These are phyloP conservation scores for Lathyrus sativus DNA, from an alignment of 306 rosid genomes.

Conservation along the genomic window DNA sequence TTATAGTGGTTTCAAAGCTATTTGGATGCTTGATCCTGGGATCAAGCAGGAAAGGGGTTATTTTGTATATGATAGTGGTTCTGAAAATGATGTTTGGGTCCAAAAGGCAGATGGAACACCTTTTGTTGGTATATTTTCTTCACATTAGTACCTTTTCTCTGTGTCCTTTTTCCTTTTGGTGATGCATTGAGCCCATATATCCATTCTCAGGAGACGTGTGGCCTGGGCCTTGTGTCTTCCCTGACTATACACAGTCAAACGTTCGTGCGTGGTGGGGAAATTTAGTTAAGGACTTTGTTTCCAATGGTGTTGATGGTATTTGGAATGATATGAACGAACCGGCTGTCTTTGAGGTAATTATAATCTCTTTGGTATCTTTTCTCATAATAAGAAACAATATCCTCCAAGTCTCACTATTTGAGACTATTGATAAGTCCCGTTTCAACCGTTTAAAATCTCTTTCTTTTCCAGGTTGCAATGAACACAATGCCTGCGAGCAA, in stretches of 20 bases:
- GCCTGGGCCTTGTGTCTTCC: conserved; percentile 97
- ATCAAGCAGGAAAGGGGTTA: conserved; percentile 83
- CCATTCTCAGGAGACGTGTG: conserved; percentile 72
- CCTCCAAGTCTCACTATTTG: conserved; percentile 4
- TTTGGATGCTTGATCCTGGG: conserved; percentile 98
- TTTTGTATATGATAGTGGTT: conserved; percentile 78
- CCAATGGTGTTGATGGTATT: conserved; percentile 90
- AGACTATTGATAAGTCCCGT: conserved; percentile 25
- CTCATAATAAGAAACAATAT: not conserved
- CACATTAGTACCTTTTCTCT: not conserved
- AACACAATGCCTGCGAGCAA: conserved; percentile 93
- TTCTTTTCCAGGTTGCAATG: conserved; percentile 63
- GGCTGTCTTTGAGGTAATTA: conserved; percentile 73
- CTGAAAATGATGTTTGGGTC: conserved; percentile 72
- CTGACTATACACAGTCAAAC: conserved; percentile 84
- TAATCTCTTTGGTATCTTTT: conserved; percentile 3
- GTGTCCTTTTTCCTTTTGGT: conserved; percentile 11
- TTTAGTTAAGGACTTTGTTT: conserved; percentile 75
- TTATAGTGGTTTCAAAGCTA: conserved; percentile 75
- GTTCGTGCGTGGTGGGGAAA: conserved; percentile 88
- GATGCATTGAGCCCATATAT: conserved; percentile 30
- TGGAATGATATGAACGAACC: conserved; percentile 99
- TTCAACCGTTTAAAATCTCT: conserved; percentile 6
- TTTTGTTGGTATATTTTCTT: conserved; percentile 54
- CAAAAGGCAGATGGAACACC: conserved; percentile 71